Evolutionary conservation across 2,329 filamentous ascomycete genomes (phyloP), one percentile per base, ranked within the genome.

Genomic region (Thelonectria discophora): DNA sequence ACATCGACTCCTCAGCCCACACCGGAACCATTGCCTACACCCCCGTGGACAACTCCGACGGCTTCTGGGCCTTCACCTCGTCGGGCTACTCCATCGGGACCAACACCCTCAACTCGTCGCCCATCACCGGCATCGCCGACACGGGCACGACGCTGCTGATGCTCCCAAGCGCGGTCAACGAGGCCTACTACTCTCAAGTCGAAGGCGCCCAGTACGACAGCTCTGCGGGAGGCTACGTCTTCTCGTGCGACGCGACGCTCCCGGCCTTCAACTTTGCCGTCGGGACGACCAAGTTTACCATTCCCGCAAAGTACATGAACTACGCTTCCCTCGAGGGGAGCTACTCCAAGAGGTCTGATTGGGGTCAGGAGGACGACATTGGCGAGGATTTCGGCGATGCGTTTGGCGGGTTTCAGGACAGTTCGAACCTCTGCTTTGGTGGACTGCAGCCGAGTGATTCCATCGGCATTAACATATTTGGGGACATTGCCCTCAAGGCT

Each of bases 141-240:
- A 85, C 84, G 3, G 88, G 88, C 60, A 90, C 88, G n/a, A 88
- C 87, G 0, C 82, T 90, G 58, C 78, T 90, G 58, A 80, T 90
- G 54, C 82, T 87, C 60, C 84, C 87, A 70, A 75, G 81, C 40
- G 72, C 77, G 24, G 79, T 88, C 48, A 80, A 82, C 46, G 66
- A 81, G 11, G 78, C 72, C 9, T 86, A 86, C 73, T 86, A 84
- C 70, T 67, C 75, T 18, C 73, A 81, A 27, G 76, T 86, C 10
- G 62, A 72, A 0, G 81, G 80, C 17, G 82, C 83, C 1, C 59
- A 67, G 30, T 68, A 80, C 21, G 75, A 81, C 62, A 56, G 72
- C 11, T 60, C 76, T 8, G 76, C 76, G 3, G 82, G 82, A 17
- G 82, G 83, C 11, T 75, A 83, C 65, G 78, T 77, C 2, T 78